Conservation (phyloP, 2,329 filamentous ascomycete species). For the Rutstroemia sydowiana region DNA sequence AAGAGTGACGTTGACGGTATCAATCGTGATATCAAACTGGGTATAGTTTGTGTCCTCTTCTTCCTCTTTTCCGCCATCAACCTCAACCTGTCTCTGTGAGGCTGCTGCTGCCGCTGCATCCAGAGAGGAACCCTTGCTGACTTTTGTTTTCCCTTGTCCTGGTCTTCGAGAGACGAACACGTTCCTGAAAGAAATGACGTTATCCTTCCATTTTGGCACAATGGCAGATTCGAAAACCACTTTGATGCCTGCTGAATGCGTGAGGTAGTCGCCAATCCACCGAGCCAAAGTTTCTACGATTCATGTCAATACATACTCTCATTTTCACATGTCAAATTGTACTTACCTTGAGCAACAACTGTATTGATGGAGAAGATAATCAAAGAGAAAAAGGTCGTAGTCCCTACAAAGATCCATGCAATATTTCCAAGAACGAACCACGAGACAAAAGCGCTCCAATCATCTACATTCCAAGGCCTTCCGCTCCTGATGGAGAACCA, state of each 20-base stretch:
- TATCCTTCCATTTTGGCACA: slow-evolving; percentile 90
- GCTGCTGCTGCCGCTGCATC: slow-evolving; percentile 81
- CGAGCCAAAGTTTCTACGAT: slow-evolving; percentile 74
- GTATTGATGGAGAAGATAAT: slow-evolving; percentile 90
- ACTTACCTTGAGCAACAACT: slow-evolving; percentile 81
- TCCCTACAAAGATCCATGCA: slow-evolving; percentile 92
- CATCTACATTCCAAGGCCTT: slow-evolving; percentile 89
- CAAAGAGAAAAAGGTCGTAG: slow-evolving; percentile 93
- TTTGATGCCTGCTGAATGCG: slow-evolving; percentile 83
- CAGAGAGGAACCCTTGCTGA: slow-evolving; percentile 84
- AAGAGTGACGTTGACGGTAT: slow-evolving; percentile 90
- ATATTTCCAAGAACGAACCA: slow-evolving; percentile 93
- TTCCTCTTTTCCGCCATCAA: slow-evolving; percentile 38
- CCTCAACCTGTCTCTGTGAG: slow-evolving; percentile 52
- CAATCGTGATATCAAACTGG: slow-evolving; percentile 91
- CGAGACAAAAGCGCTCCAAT: slow-evolving; percentile 91
- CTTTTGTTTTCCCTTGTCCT: slow-evolving; percentile 71
- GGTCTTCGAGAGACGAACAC: slow-evolving; percentile 91
- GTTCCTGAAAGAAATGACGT: slow-evolving; percentile 93
- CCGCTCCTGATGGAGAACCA: slow-evolving; percentile 95
- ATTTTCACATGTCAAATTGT: slow-evolving; percentile 7
- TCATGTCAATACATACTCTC: slow-evolving; percentile 16
- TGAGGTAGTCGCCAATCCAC: slow-evolving; percentile 93
- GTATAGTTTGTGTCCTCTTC: slow-evolving; percentile 94
- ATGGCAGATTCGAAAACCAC: slow-evolving; percentile 97